Base-by-base conservation (phyloP, 257 asterid genomes). In the Cruciata laevipes region DNA sequence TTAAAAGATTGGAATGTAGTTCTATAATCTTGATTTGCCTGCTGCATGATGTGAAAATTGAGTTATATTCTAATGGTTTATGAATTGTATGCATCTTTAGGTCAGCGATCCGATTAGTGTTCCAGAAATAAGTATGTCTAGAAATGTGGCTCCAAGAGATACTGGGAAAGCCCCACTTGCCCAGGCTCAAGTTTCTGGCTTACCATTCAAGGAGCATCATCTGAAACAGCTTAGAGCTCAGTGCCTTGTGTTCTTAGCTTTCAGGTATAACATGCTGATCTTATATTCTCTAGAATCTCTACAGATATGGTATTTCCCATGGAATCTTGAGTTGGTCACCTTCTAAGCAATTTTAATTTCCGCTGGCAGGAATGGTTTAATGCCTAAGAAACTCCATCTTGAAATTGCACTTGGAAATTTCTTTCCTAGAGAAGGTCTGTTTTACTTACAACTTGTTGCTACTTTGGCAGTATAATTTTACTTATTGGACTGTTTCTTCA, bases 161-260 rank as follows among this genome's bases (percentile, higher is more conserved):
- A 58, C 85, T 42, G 99, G 97, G 75, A 90, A 87, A 81, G 83
- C 86, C 71, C 90, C 89, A 72, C 77, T 77, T 71, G 53, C 84
- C 68, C 96, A 83, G 84, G 75, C 83, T 72, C 69, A 91, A 53
- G 74, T 71, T 73, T 71, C 88, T 70, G 79, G 84, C 75, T 72
- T 83, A 78, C 97, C 95, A 32, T 94, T 94, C 71, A 90, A 87
- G 73, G 99, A 94, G 60, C 99, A 94, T 51, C 99, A 94, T 64
- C 81, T 94, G 77, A 94, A 90, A 70, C 97, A 94, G 84, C 97
- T 94, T 77, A 84, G 99, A 77, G 99, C 99, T 17, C 99, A 94
- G 81, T 94, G 99, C 70, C 99, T 94, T 75, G 99, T 94, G 72
- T 94, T 94, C 82, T 81, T 94, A 81, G 91, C 99, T 71, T 88